These are phyloP conservation scores for Amanita exitialis DNA, from an alignment of 768 basidiomycete genomes.

Conservation along the genomic window DNA sequence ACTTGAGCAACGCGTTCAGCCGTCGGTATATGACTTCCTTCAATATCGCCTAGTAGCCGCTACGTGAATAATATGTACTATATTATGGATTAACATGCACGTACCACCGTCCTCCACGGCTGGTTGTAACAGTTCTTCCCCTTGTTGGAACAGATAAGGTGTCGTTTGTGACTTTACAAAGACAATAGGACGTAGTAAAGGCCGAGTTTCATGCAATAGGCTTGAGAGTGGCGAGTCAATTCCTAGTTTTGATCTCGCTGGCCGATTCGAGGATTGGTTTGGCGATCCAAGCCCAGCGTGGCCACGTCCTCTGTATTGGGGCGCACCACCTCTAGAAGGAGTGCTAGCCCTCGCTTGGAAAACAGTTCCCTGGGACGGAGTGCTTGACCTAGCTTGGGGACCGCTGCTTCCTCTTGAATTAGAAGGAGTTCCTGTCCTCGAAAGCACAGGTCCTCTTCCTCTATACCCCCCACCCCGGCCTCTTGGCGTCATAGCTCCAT, in stretches of 20 bases:
- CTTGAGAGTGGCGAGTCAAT: slow-evolving; percentile 44
- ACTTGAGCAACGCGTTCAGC: slow-evolving; percentile 57
- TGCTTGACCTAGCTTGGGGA: slow-evolving; percentile 8
- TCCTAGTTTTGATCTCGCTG: slow-evolving; percentile 17
- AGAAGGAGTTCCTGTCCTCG: slow-evolving; percentile 6
- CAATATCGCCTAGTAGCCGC: slow-evolving; percentile 31
- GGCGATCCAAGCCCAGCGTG: slow-evolving; percentile 11
- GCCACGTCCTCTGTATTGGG: slow-evolving; percentile 10
- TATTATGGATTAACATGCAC: slow-evolving; percentile 14
- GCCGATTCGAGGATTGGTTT: slow-evolving; percentile 11
- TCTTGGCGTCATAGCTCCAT: background rate
- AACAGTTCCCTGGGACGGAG: slow-evolving; percentile 4
- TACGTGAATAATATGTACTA: background rate
- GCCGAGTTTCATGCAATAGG: slow-evolving; percentile 46
- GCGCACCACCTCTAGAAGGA: slow-evolving; percentile 13
- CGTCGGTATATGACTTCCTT: slow-evolving; percentile 54
- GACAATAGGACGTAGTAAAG: slow-evolving; percentile 52
- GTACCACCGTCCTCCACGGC: slow-evolving; percentile 40
- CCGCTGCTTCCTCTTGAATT: background rate
- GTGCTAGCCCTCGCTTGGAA: slow-evolving; percentile 4
- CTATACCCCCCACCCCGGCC: slow-evolving; percentile 2
- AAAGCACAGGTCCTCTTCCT: background rate
- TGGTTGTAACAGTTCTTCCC: slow-evolving; percentile 55
- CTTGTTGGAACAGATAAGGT: slow-evolving; percentile 39
- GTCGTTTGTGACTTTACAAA: slow-evolving; percentile 57